Percentiles rank a stretch among this genome's conserved stretches.
These are phyloP conservation scores for Wickerhamomyces sydowiorum DNA, from an alignment of 805 yeast genomes.

Conservation along the genomic window DNA sequence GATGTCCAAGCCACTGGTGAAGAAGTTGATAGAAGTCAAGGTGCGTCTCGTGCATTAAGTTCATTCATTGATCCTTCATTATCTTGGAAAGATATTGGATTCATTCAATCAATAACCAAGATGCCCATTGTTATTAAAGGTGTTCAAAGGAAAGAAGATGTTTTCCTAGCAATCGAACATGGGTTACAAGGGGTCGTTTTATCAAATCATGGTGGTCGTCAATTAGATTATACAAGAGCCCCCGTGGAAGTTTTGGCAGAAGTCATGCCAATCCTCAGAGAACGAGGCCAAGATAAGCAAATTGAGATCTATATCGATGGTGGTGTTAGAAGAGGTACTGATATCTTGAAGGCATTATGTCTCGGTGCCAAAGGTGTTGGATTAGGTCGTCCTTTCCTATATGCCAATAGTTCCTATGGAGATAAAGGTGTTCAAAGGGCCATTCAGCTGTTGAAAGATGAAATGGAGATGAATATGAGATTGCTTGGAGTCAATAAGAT, in stretches of 20 bases:
- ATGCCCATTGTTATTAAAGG: conserved; percentile 76
- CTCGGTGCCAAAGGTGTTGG: conserved; percentile 72
- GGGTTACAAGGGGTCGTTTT: conserved; percentile 77
- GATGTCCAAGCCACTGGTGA: conserved; percentile 43
- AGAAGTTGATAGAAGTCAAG: conserved; percentile 61
- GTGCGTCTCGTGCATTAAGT: conserved; percentile 85
- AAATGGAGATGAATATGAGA: conserved; percentile 73
- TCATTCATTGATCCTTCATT: conserved; percentile 72
- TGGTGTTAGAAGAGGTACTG: conserved; percentile 66
- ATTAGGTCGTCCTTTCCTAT: conserved; percentile 60
- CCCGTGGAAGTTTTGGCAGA: conserved; percentile 74
- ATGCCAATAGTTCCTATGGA: conserved; percentile 60
- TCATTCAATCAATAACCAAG: conserved; percentile 48
- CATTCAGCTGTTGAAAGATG: conserved; percentile 59
- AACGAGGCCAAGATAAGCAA: conserved; percentile 39
- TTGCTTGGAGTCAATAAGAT: conserved; percentile 65
- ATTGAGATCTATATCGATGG: conserved; percentile 63
- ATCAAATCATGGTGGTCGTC: conserved; percentile 90
- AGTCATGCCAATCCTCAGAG: conserved; percentile 46
- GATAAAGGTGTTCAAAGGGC: conserved; percentile 59
- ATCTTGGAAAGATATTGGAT: conserved; percentile 59
- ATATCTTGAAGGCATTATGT: conserved; percentile 58
- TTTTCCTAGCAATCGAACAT: conserved; percentile 60
- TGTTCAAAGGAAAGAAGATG: conserved; percentile 80
- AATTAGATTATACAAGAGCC: conserved; percentile 76